Base-by-base conservation (phyloP, 2,329 filamentous ascomycete species). In the Escovopsis sp. region DNA sequence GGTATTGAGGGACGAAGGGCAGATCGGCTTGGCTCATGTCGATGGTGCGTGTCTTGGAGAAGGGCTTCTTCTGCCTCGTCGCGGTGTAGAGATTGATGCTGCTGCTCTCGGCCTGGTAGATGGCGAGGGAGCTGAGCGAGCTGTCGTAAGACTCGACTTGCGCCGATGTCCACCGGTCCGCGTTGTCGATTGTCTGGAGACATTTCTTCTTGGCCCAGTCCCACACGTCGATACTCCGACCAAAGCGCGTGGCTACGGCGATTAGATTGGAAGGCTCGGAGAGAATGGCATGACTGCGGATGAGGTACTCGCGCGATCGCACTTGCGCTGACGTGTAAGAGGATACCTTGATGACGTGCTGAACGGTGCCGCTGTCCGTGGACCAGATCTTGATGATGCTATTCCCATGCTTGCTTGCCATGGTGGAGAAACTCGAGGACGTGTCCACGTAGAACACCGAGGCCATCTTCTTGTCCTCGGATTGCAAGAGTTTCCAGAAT, bases 321-420 rank as follows among this genome's bases (percentile, higher is more conserved):
- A 56, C 50, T 38, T 59, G 59, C 1, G 60, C 58, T 12, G 60
- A 60, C 2, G 61, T 63, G 45, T 65, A 64, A 9, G 59, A 60
- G 2, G 58, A 56, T 32, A 65, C 55, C 35, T 65, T 66, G 53
- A 66, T 53, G 33, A 49, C 47, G 42, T 48, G 55, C 45, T 86
- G 74, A 0, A 85, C 77, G 51, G 88, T 82, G 23, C 88, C 86
- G 54, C 86, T 80, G 47, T 85, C 79, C 12, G 81, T 69, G 8
- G 85, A 85, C 82, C 87, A 95, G 43, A 95, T 85, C 63, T 94
- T 94, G 46, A 94, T 82, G 1, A 85, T 85, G 46, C 83, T 81
- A 58, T 95, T 59, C 26, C 57, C 57, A 33, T 59, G 56, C 43
- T 59, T 59, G 50, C 55, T 63, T 6, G 61, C 61, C 3, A 65